These are phyloP conservation scores for Stentor roeselii DNA, from an alignment of 73 alveolate species.

Conservation along the genomic window DNA sequence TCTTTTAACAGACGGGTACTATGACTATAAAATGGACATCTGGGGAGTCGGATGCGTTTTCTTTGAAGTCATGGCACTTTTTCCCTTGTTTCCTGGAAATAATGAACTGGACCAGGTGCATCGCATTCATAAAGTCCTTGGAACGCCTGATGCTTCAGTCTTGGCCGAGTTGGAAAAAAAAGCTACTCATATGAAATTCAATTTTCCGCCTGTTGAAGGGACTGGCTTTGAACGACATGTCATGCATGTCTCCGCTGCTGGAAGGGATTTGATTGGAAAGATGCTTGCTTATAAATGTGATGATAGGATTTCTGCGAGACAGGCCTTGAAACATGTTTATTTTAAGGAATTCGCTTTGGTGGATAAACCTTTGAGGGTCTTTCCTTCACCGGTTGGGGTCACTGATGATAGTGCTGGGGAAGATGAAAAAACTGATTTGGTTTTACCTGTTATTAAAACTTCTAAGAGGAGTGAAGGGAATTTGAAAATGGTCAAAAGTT, in stretches of 20 bases:
- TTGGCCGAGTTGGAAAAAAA: slow-evolving; percentile 69
- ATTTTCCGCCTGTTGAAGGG: slow-evolving; percentile 83
- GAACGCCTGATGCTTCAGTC: slow-evolving; percentile 79
- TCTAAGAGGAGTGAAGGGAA: not conserved
- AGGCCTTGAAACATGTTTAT: slow-evolving; percentile 69
- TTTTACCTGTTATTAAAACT: not conserved
- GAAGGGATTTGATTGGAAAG: slow-evolving; percentile 41
- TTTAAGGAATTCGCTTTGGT: slow-evolving; percentile 62
- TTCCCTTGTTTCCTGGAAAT: slow-evolving; percentile 90
- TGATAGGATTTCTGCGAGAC: slow-evolving; percentile 68
- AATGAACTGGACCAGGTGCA: slow-evolving; percentile 94
- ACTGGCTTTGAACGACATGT: slow-evolving; percentile 75
- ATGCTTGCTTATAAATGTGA: slow-evolving; percentile 52
- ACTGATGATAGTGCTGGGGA: slow-evolving; percentile 4
- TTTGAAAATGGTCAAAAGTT: no score
- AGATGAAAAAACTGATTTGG: not conserved
- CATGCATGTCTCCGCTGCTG: slow-evolving; percentile 63
- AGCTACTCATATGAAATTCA: slow-evolving; percentile 83
- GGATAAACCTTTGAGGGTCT: slow-evolving; percentile 38
- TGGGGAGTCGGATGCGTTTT: slow-evolving; percentile 99
- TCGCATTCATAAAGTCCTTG: slow-evolving; percentile 92
- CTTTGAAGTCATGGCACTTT: slow-evolving; percentile 94
- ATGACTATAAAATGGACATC: slow-evolving; percentile 98
- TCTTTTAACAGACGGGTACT: slow-evolving; percentile 97
- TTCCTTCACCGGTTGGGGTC: slow-evolving; percentile 12